Evolutionary conservation across 805 yeast species (phyloP).

Genomic region (Blastobotrys terrestris): DNA sequence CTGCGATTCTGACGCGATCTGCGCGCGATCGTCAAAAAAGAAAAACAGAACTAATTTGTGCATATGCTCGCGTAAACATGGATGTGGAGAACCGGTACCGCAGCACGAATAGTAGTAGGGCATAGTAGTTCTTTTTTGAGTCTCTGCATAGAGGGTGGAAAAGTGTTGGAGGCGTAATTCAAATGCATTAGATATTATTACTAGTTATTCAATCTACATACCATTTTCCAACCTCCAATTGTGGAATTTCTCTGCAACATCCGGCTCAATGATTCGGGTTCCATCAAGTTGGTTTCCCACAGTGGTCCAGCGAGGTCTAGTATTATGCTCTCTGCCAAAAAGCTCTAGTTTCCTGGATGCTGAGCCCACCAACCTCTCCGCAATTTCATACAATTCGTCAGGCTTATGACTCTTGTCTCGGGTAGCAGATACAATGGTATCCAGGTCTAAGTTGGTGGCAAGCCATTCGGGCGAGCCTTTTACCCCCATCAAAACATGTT

Average conservation of each 20-base stretch:
- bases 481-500: constrained; percentile 77
- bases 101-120: too few relatives aligned
- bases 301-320: constrained; percentile 80
- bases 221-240: constrained; percentile 7
- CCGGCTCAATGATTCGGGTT: constrained; percentile 44
- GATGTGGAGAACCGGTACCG: too few relatives aligned
- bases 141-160: too few relatives aligned
- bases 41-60: too few relatives aligned
- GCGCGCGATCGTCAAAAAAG: neutral
- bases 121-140: too few relatives aligned
- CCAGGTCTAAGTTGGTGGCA: constrained; percentile 59
- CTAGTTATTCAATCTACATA: neutral
- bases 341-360: constrained; percentile 77
- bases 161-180: too few relatives aligned
- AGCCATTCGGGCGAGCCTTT: constrained; percentile 80
- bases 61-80: too few relatives aligned
- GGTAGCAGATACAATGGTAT: constrained; percentile 72
- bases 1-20: neutral
- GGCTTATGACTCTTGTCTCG: constrained; percentile 90
- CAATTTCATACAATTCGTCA: constrained; percentile 79
- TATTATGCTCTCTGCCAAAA: constrained; percentile 82
- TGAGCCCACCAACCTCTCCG: constrained; percentile 76
- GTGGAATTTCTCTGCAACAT: constrained; percentile 13
- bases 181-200: too few relatives aligned
- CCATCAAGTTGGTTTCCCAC: constrained; percentile 75